phyloP scores from a whole-genome alignment of 345 rosid genomes.

The Passiflora organensis region DNA sequence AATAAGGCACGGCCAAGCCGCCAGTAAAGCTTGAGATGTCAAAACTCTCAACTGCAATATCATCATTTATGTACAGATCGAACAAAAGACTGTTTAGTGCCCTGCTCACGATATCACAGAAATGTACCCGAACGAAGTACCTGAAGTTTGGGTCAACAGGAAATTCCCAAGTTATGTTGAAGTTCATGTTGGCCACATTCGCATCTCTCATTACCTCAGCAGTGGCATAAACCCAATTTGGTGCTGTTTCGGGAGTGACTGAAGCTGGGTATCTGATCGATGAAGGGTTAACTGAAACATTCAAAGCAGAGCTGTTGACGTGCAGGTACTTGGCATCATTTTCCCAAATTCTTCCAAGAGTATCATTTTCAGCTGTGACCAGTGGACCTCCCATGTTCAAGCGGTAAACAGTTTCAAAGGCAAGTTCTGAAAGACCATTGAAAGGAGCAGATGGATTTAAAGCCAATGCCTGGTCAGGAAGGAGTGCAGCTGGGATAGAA shows the following conservation, averaged over 20 bases:
- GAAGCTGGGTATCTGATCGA: constrained; percentile 47
- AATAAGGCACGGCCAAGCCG: constrained; percentile 57
- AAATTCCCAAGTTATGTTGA: constrained; percentile 93
- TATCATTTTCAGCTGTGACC: constrained; percentile 79
- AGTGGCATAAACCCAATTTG: constrained; percentile 83
- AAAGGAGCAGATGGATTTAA: constrained; percentile 53
- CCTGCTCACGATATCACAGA: constrained; percentile 77
- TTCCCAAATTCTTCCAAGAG: constrained; percentile 90
- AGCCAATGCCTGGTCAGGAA: constrained; percentile 73
- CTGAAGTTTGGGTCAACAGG: constrained; percentile 55
- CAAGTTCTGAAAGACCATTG: constrained; percentile 62
- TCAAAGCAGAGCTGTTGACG: constrained; percentile 76
- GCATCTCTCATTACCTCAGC: constrained; percentile 87
- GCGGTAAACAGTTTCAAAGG: constrained; percentile 83
- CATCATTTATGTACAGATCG: constrained; percentile 73
- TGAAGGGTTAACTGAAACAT: constrained; percentile 60
- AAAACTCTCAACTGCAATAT: constrained; percentile 58
- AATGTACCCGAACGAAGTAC: constrained; percentile 84
- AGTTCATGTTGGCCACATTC: constrained; percentile 55
- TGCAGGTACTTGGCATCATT: constrained; percentile 73
- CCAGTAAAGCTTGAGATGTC: constrained; percentile 59
- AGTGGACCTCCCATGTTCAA: constrained; percentile 91
- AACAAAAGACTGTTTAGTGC: constrained; percentile 71
- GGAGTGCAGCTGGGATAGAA: constrained; percentile 66
- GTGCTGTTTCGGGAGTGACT: constrained; percentile 63